Base-by-base conservation (phyloP, 768 basidiomycete genomes). In the Tephrocybe sp. region DNA sequence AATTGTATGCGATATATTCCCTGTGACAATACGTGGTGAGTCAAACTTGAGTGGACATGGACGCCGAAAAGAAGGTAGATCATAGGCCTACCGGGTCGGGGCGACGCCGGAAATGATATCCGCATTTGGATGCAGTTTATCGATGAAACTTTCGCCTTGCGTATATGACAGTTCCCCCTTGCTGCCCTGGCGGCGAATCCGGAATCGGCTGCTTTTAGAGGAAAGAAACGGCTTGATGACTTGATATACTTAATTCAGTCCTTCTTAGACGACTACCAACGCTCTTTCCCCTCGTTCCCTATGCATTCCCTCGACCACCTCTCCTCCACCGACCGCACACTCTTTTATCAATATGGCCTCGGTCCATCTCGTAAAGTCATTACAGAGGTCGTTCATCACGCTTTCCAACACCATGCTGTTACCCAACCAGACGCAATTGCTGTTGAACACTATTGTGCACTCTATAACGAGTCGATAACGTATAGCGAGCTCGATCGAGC, bases 301-400 rank as follows among this genome's bases (percentile, higher is more conserved):
- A 48, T 49, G 40, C 34, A 45, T 32, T 53, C 54, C 40, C 52
- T 56, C 14, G 54, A 45, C 23, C 52, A 56, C 42, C 54, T 59
- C 35, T 56, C 74, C 47, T 51, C 67, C 31, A 57, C 66, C 8
- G 79, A 80, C 62, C 65, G 69, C 58, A 61, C 63, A 26, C 71
- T 69, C 48, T 82, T 82, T 63, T 60, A 62, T 44, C 66, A 69
- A 39, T 77, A 71, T 48, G 77, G 79, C 39, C 64, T 75, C 35
- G 80, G 79, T 26, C 56, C 68, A 38, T 62, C 62, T 13, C 63
- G 65, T 20, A 23, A 59, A 23, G 57, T 68, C 19, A 71, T 78
- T 7, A 79, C 76, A 60, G 63, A 63, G 51, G 76, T 76, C 57
- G 69, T 83, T 31, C 81, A 83, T 57, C 77, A 80, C 51, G 81